Evolutionary conservation across 345 rosid genomes (phyloP).

Genomic region (Geranium brycei): DNA sequence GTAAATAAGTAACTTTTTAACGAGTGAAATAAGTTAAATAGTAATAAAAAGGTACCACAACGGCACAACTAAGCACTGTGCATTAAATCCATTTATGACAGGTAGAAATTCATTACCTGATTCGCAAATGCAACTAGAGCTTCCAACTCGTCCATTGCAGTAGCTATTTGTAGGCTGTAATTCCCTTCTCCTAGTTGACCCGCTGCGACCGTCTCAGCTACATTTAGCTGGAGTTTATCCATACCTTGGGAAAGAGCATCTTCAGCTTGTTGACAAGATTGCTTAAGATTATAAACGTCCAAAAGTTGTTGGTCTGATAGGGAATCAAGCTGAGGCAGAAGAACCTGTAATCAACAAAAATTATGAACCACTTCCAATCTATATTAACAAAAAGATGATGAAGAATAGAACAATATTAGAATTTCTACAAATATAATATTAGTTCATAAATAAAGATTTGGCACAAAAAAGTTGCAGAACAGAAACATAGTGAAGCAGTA

Average conservation of each 20-base stretch:
- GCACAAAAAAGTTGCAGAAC: too few relatives aligned
- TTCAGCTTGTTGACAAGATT: slow-evolving; percentile 35
- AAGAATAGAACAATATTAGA: not conserved
- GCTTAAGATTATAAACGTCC: slow-evolving; percentile 30
- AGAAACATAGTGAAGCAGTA: not conserved
- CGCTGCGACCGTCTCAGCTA: slow-evolving; percentile 29
- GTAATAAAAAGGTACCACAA: not conserved
- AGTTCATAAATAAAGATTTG: too few relatives aligned
- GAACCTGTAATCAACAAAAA: slow-evolving; percentile 16
- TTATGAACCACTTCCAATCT: not conserved
- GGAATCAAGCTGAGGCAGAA: slow-evolving; percentile 24
- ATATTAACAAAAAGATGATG: not conserved
- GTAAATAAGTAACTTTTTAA: too few relatives aligned
- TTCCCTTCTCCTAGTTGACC: slow-evolving; percentile 24
- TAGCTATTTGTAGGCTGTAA: slow-evolving; percentile 30
- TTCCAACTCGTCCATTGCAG: slow-evolving; percentile 34
- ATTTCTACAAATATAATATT: too few relatives aligned
- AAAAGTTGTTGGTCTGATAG: slow-evolving; percentile 31
- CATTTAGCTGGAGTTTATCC: slow-evolving; percentile 29
- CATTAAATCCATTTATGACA: not conserved
- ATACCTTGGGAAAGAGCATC: slow-evolving; percentile 37
- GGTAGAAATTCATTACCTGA: slow-evolving; percentile 20
- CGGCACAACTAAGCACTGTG: not conserved
- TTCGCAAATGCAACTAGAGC: slow-evolving; percentile 27
- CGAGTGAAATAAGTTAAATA: too few relatives aligned